Evolutionary conservation across 2,329 filamentous ascomycete genomes (phyloP), one percentile per base, ranked within the genome.

Genomic region (Penicillium sp.): DNA sequence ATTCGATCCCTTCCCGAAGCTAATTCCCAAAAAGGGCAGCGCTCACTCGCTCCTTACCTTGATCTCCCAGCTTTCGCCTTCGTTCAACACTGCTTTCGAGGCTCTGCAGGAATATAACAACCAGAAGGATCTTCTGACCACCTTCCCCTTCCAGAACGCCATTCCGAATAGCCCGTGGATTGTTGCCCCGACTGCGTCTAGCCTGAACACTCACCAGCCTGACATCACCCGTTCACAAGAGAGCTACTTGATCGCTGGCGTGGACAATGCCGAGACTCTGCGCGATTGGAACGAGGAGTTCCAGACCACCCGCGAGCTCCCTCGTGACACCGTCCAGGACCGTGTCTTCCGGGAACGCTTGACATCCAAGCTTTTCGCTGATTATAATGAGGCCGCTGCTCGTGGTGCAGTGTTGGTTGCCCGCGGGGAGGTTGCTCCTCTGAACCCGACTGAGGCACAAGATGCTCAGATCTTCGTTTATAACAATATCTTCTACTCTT

Each of bases 201-300:
- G 80, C 5, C 68, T 82, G 47, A 82, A 77, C 58, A 72, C 79
- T 42, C 93, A 98, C 64, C 79, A 84, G 57, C 66, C 90, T 16
- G 93, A 98, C 63, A 79, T 89, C 47, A 87, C 90, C 15, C 81
- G 94, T 39, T 87, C 90, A 15, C 93, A 98, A 69, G 93, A 98
- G 73, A 87, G 86, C 33, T 96, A 87, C 62, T 74, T 98, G 45
- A 82, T 97, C 45, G 80, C 87, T 14, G 94, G 94, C 19, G 83
- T 90, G 17, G 93, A 98, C 59, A 95, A 91, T 63, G 87, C 88
- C 0, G 93, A 98, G 61, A 95, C 89, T 4, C 74, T 98, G 48
- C 82, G 93, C 43, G 93, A 98, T 67, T 98, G 94, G 91, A 98
- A 98, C 57, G 93, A 98, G 66, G 93, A 98, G 63, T 94, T 98